Evolutionary conservation across 495 filamentous ascomycete species (phyloP).

Genomic region (Penicillium antarcticum): DNA sequence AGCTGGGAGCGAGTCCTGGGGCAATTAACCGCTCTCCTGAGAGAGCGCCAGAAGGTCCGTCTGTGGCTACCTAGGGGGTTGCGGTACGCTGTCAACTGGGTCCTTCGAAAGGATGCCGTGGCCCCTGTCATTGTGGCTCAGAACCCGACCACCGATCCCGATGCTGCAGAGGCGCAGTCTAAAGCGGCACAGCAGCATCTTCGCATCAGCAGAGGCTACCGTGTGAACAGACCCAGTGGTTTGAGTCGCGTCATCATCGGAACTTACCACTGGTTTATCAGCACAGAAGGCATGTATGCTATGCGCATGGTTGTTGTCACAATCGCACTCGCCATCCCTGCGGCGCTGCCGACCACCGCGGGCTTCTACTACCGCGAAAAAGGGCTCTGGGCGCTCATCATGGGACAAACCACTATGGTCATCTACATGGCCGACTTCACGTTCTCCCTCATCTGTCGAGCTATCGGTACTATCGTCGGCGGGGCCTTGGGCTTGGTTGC

Average conservation of each 20-base stretch:
- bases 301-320: slow-evolving; percentile 39
- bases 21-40: slow-evolving; percentile 19
- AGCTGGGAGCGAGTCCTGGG: slow-evolving; percentile 18
- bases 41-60: slow-evolving; percentile 18
- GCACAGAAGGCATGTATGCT: slow-evolving; percentile 35
- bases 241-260: slow-evolving; percentile 20
- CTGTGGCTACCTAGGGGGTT: slow-evolving; percentile 26
- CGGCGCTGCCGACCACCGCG: slow-evolving; percentile 34
- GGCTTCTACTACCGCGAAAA: slow-evolving; percentile 46
- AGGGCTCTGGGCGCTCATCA: slow-evolving; percentile 46
- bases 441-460: slow-evolving; percentile 31
- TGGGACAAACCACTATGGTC: slow-evolving; percentile 41
- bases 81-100: slow-evolving; percentile 24
- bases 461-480: slow-evolving; percentile 35
- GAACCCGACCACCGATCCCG: slow-evolving; percentile 17
- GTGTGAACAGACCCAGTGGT: slow-evolving; percentile 18
- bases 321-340: slow-evolving; percentile 38
- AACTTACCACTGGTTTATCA: slow-evolving; percentile 30
- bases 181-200: slow-evolving; percentile 27
- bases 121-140: slow-evolving; percentile 15
- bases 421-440: slow-evolving; percentile 46
- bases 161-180: slow-evolving; percentile 17
- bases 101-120: slow-evolving; percentile 9
- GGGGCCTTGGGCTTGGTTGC: slow-evolving; percentile 38
- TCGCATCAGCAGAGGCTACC: slow-evolving; percentile 28